Conservation (phyloP, 1,284 basidiomycete species). For the Melampsora occidentalis region DNA sequence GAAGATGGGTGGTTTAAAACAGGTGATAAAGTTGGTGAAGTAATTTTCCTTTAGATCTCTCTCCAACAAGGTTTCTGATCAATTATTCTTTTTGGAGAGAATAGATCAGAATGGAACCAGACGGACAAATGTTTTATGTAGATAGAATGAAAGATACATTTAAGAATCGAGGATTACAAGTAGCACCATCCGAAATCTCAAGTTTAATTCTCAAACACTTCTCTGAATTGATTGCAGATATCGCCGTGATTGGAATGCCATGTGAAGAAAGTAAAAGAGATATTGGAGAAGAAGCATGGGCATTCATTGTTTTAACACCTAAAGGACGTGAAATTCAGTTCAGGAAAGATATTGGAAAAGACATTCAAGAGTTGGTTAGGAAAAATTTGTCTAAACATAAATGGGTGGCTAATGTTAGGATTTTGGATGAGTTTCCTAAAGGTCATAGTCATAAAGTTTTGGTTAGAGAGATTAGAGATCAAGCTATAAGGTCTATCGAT, state of each 20-base stretch:
- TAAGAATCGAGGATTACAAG: constrained; percentile 55
- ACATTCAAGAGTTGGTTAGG: not conserved
- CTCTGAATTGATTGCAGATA: constrained; percentile 47
- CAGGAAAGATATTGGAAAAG: not conserved
- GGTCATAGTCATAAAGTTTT: constrained; percentile 15
- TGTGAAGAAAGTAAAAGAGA: constrained; percentile 22
- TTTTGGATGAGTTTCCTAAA: constrained; percentile 23
- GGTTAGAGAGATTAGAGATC: constrained; percentile 6
- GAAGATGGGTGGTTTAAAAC: constrained; percentile 77
- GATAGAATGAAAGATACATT: constrained; percentile 41
- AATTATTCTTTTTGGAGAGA: not conserved
- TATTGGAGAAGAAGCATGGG: constrained; percentile 27
- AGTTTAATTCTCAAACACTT: constrained; percentile 60
- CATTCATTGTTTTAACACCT: constrained; percentile 4
- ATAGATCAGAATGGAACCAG: constrained; percentile 28
- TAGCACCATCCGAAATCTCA: constrained; percentile 79
- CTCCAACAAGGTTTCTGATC: constrained; percentile 26
- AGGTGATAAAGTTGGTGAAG: constrained; percentile 59
- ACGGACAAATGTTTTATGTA: constrained; percentile 11
- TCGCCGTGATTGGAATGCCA: constrained; percentile 48
- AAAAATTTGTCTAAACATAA: constrained; percentile 16
- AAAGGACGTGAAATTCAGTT: not conserved
- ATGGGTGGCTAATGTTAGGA: not conserved
- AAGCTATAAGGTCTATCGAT: not conserved
- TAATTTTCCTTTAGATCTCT: not conserved